These are phyloP conservation scores for Chara braunii DNA, from an alignment of 139 green algal genomes.

Conservation along the genomic window DNA sequence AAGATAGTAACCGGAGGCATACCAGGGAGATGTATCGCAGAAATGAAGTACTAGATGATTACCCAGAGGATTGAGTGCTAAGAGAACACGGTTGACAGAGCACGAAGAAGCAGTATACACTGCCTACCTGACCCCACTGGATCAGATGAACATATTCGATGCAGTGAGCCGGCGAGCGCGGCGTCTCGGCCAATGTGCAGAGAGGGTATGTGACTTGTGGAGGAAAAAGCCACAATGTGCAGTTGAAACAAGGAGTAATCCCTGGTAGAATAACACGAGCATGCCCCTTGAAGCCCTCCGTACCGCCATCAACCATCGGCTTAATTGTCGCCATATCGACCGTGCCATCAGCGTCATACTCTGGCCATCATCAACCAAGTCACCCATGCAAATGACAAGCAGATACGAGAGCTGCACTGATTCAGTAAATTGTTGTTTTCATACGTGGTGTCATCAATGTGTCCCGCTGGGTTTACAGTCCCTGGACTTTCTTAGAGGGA, in stretches of 20 bases:
- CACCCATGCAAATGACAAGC: too few relatives aligned
- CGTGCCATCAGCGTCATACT: constrained; percentile 77
- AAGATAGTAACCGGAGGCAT: too few relatives aligned
- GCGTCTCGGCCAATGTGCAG: constrained; percentile 83
- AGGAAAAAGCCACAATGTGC: constrained; percentile 98
- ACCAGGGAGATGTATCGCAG: too few relatives aligned
- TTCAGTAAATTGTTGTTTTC: too few relatives aligned
- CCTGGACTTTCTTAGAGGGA: too few relatives aligned
- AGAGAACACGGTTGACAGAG: too few relatives aligned
- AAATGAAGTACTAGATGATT: too few relatives aligned
- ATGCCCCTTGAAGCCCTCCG: constrained; percentile 97
- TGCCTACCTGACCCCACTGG: constrained; percentile 72
- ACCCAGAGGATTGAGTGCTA: too few relatives aligned
- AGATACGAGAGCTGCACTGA: too few relatives aligned
- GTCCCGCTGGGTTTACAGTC: too few relatives aligned
- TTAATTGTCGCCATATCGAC: constrained; percentile 77
- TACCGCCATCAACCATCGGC: constrained; percentile 96
- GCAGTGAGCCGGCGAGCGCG: constrained; percentile 81
- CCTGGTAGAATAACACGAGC: constrained; percentile 90
- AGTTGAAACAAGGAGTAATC: constrained; percentile 96
- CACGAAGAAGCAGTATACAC: too few relatives aligned
- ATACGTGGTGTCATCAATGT: too few relatives aligned
- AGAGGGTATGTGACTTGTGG: constrained; percentile 93
- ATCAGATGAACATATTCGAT: constrained; percentile 98
- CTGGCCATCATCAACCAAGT: constrained; percentile 64